Evolutionary conservation across 1,139 yeast species (phyloP).

Genomic region (Nakaseomyces glabratus): DNA sequence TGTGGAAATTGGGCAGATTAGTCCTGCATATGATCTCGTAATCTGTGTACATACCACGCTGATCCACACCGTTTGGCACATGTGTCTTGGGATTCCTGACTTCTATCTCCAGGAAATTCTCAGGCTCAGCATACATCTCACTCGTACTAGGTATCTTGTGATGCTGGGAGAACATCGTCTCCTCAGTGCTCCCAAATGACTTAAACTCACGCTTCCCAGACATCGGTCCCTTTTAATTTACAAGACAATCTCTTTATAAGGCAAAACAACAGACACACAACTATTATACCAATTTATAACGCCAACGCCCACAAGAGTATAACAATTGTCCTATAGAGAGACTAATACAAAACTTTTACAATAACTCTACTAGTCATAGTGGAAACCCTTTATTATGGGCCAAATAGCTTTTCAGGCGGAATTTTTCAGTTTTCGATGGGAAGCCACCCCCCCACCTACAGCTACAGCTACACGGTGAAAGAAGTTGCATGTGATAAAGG

Average conservation of each 20-base stretch:
- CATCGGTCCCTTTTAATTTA: not conserved
- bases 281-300: too few relatives aligned
- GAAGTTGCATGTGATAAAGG: too few relatives aligned
- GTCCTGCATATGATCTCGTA: conserved; percentile 84
- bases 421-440: too few relatives aligned
- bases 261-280: too few relatives aligned
- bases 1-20: conserved; percentile 77
- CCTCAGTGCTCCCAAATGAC: conserved; percentile 28
- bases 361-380: too few relatives aligned
- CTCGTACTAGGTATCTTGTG: conserved; percentile 58
- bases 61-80: conserved; percentile 54
- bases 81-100: conserved; percentile 36
- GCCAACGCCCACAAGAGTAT: too few relatives aligned
- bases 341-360: too few relatives aligned
- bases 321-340: too few relatives aligned
- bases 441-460: too few relatives aligned
- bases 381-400: too few relatives aligned
- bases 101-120: conserved; percentile 86
- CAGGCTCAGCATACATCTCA: conserved; percentile 90
- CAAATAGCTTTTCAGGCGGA: too few relatives aligned
- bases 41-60: conserved; percentile 71
- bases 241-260: not conserved
- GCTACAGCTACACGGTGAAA: too few relatives aligned
- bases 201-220: conserved; percentile 18
- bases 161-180: conserved; percentile 17